phyloP scores from a whole-genome alignment of 768 basidiomycete genomes.

The Pulveroboletus sp. region DNA sequence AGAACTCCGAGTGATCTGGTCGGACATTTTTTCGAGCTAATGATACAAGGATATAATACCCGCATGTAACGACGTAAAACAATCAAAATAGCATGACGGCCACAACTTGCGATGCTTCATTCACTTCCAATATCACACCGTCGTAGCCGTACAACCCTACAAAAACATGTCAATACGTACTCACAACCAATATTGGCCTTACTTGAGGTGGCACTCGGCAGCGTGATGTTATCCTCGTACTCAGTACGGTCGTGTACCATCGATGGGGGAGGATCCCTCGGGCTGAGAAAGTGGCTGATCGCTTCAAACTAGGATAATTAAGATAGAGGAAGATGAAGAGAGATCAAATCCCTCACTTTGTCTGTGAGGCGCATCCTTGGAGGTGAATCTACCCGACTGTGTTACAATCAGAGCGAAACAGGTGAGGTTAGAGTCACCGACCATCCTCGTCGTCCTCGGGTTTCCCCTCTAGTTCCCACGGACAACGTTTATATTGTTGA shows the following conservation, averaged over 20 bases:
- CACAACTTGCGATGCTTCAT: slow-evolving; percentile 73
- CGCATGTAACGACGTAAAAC: slow-evolving; percentile 3
- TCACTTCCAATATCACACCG: slow-evolving; percentile 76
- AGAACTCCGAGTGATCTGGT: slow-evolving; percentile 68
- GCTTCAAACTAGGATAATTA: slow-evolving; percentile 60
- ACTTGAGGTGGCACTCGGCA: slow-evolving; percentile 69
- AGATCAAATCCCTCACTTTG: slow-evolving; percentile 40
- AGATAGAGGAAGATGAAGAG: not conserved
- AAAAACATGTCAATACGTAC: not conserved
- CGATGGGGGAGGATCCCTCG: slow-evolving; percentile 68
- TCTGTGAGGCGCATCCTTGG: slow-evolving; percentile 71
- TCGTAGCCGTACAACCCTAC: slow-evolving; percentile 64
- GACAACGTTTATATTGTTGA: slow-evolving; percentile 87
- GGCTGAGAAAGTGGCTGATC: slow-evolving; percentile 72
- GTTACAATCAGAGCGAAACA: not conserved
- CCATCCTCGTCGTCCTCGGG: slow-evolving; percentile 85
- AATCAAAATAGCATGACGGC: slow-evolving; percentile 64
- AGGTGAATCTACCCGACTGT: slow-evolving; percentile 54
- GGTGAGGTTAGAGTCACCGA: slow-evolving; percentile 27
- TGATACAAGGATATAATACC: not conserved
- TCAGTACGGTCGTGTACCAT: slow-evolving; percentile 80
- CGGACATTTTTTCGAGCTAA: slow-evolving; percentile 58
- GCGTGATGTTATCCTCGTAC: slow-evolving; percentile 64
- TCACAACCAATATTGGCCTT: slow-evolving; percentile 29
- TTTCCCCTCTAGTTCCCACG: slow-evolving; percentile 79